These are phyloP conservation scores for Pelargonium fulgidum DNA, from an alignment of 441 rosid genomes.

Conservation along the genomic window DNA sequence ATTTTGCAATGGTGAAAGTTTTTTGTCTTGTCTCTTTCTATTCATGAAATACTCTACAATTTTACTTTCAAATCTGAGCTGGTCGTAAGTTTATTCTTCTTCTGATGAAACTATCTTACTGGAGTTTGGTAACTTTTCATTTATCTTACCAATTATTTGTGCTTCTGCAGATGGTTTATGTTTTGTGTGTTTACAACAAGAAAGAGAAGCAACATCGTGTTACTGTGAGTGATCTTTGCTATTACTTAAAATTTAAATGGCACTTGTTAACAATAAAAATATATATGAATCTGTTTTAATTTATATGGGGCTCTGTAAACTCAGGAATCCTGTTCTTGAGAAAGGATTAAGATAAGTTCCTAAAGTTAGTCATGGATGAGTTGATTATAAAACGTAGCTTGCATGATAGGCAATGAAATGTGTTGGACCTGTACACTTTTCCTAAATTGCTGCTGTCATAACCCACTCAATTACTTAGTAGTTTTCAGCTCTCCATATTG, in stretches of 20 bases:
- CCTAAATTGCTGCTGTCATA: background rate
- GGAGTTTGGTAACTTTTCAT: background rate
- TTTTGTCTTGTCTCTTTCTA: background rate
- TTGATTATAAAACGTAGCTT: background rate
- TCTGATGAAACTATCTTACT: background rate
- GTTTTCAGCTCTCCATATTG: background rate
- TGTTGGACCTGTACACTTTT: background rate
- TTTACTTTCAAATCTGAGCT: slow-evolving; percentile 2
- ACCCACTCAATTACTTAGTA: background rate
- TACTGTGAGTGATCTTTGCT: slow-evolving; percentile 51
- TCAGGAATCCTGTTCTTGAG: background rate
- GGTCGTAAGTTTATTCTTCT: background rate
- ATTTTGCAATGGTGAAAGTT: background rate
- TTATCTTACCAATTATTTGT: slow-evolving; percentile 17
- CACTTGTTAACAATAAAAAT: background rate
- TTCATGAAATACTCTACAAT: background rate
- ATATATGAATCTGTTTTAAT: background rate
- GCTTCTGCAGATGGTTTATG: slow-evolving; percentile 86
- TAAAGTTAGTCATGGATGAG: background rate
- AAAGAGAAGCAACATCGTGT: slow-evolving; percentile 83
- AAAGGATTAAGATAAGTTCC: background rate
- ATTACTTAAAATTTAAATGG: slow-evolving; percentile 11
- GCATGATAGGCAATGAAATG: background rate
- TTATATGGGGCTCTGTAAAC: background rate
- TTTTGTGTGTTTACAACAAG: slow-evolving; percentile 84